phyloP scores from a whole-genome alignment of 306 rosid genomes.

The Vigna reflexopilosa region DNA sequence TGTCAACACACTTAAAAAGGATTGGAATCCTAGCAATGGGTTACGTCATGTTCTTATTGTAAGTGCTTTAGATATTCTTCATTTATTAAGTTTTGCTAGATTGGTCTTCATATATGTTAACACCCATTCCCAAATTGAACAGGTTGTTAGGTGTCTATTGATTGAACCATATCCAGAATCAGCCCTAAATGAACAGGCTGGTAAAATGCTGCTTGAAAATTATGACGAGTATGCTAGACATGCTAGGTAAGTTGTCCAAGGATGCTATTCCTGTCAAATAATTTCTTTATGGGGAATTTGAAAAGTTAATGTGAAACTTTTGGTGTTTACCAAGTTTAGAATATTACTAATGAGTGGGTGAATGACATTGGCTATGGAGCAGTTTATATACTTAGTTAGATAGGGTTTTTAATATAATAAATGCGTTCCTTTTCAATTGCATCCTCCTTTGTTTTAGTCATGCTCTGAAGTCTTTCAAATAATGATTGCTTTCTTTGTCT shows the following conservation, averaged over 20 bases:
- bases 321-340: constrained; percentile 14
- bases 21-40: constrained; percentile 98
- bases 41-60: constrained; percentile 91
- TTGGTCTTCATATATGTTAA: constrained; percentile 21
- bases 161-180: constrained; percentile 99
- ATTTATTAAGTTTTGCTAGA: constrained; percentile 21
- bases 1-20: constrained; percentile 95
- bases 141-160: constrained; percentile 98
- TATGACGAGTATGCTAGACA: constrained; percentile 97
- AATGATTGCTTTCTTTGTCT: neutral
- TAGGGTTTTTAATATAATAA: neutral
- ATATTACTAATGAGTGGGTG: neutral
- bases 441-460: neutral
- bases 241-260: constrained; percentile 77
- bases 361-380: neutral
- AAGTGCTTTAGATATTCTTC: constrained; percentile 43
- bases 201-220: constrained; percentile 89
- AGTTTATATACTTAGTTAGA: too few species aligned
- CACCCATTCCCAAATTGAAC: constrained; percentile 38
- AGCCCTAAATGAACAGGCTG: constrained; percentile 96
- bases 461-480: constrained; percentile 4
- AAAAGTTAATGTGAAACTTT: constrained; percentile 20
- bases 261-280: constrained; percentile 15
- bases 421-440: neutral
- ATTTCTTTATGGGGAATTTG: constrained; percentile 2